Evolutionary conservation across 257 asterid species (phyloP).

Genomic region (Przewalskia tangutica): DNA sequence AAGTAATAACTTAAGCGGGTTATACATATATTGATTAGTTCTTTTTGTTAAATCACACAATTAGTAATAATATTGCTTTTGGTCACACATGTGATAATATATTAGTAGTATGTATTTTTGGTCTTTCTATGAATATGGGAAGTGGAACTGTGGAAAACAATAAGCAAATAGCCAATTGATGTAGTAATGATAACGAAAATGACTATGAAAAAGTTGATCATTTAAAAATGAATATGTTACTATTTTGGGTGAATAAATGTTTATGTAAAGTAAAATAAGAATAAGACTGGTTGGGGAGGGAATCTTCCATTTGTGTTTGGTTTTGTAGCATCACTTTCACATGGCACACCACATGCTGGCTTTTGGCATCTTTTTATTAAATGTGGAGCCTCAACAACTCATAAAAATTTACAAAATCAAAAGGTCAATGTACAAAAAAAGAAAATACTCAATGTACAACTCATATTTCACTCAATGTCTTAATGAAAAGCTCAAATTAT

Average conservation of each 20-base stretch:
- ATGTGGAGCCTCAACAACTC: background rate
- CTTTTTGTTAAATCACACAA: too few species aligned
- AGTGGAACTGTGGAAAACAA: background rate
- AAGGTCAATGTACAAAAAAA: background rate
- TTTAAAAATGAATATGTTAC: background rate
- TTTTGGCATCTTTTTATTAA: slow-evolving; percentile 18
- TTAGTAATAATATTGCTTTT: background rate
- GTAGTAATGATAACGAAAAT: background rate
- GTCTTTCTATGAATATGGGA: background rate
- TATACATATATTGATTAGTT: too few species aligned
- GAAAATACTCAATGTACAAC: background rate
- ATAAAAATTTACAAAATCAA: background rate
- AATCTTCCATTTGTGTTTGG: slow-evolving; percentile 19
- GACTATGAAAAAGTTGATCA: background rate
- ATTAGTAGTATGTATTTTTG: background rate
- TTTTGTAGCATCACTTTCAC: slow-evolving; percentile 36
- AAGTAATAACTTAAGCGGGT: background rate
- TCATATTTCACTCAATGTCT: background rate
- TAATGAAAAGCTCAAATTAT: background rate
- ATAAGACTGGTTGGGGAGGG: slow-evolving; percentile 1
- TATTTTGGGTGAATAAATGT: background rate
- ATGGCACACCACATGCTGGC: slow-evolving; percentile 34
- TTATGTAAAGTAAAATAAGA: background rate
- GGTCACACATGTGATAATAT: background rate
- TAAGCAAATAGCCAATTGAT: background rate